Evolutionary conservation across 2,329 filamentous ascomycete species (phyloP), one percentile per base, ranked within the genome.

Genomic region (Microsporum canis): DNA sequence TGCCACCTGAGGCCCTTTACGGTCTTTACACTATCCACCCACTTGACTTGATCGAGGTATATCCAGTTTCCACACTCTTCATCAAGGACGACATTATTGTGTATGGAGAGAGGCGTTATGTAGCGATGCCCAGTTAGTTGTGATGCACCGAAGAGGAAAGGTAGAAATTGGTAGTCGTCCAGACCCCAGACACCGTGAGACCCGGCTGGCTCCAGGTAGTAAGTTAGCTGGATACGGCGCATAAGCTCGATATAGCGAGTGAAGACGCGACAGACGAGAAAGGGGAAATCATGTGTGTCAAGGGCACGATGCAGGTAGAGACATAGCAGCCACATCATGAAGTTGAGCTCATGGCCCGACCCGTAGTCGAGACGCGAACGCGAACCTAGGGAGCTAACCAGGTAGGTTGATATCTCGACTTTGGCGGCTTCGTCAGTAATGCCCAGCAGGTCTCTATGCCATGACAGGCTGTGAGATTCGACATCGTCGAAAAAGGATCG

Each of bases 101-200:
- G 95, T 67, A 99, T 96, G 29, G 80, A 87, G 69, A 84, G 82
- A 55, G 84, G 89, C 34, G 83, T 95, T 72, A 88, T 88, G 73
- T 82, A 96, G 47, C 79, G 88, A 71, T 99, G 94, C 65, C 89
- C 84, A 14, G 94, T 79, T 17, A 96, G 82, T 75, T 99, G 95
- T 29, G 91, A 87, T 39, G 94, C 91, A 23, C 94, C 94, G 65
- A 97, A 95, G 10, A 99, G 82, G 72, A 97, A 99, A 0, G 95
- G 94, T 0, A 96, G 78, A 75, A 99, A 99, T 67, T 95, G 91
- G 75, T 99, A 96, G 73, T 99, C 94, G 69, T 99, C 94, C 1
- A 99, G 79, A 17, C 94, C 94, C 94, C 94, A 99, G 29, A 99
- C 94, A 45, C 94, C 94, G 72, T 99, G 94, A 0, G 92, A 96